Evolutionary conservation across 345 rosid genomes (phyloP), one percentile per base, ranked within the genome.

Genomic region (Hevea brasiliensis): DNA sequence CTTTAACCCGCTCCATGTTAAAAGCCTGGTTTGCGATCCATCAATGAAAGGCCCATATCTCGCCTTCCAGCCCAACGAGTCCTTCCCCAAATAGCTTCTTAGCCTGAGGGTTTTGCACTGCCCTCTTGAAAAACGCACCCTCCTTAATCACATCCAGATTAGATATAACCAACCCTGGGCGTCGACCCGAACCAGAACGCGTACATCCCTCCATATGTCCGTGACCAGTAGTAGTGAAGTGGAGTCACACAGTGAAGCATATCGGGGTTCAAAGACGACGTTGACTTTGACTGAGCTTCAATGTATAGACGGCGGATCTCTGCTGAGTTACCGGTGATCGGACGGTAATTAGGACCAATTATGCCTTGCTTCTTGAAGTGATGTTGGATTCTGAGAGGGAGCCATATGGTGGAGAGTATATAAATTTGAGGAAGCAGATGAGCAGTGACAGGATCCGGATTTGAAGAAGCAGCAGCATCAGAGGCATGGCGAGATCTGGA

Each of bases 101-200:
- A 13, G 93, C 75, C 84, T 81, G 81, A 37, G 97, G 96, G 74
- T 85, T 90, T 20, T 71, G 75, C 61, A 40, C 60, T 18, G 82
- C 7, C 71, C 76, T 85, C 44, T 68, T 85, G 57, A 82, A 87
- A 29, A 82, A 81, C 29, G 87, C 86, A 54, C 87, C 82, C 73
- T 89, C 92, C 76, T 89, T 87, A 47, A 94, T 86, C 79, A 88
- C 73, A 10, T 61, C 86, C 71, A 82, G 90, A 72, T 94, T 92
- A 54, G 89, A 81, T 13, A 84, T 55, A 5, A 87, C 92, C 72
- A 94, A 74, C 74, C n/a, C 90, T 86, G 14, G 97, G 91, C 65
- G 54, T 79, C 40, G 83, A 75, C 61, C 98, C 98, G 61, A 92
- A 92, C 97, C 97, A 90, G 77, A 79, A 92, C 8, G 91, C 75